Evolutionary conservation across 306 rosid species (phyloP).

Genomic region (Senna siamea): DNA sequence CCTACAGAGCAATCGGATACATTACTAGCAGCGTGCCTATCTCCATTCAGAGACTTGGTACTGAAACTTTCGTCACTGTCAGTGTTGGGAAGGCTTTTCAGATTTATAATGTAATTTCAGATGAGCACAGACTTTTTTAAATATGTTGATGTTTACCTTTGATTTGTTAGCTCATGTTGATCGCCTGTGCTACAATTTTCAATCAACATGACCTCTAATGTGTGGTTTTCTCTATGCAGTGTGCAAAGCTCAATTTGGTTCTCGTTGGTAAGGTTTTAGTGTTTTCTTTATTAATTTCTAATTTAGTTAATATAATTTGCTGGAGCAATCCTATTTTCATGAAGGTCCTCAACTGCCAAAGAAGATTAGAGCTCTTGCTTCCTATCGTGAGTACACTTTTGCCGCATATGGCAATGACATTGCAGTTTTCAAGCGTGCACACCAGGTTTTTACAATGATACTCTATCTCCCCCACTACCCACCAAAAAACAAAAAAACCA

Average conservation of each 20-base stretch:
- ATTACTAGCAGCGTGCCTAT: conserved; percentile 72
- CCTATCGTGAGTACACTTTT: conserved; percentile 79
- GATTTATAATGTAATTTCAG: conserved; percentile 66
- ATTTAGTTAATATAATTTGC: neutral
- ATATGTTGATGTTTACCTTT: neutral
- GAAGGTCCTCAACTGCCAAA: conserved; percentile 84
- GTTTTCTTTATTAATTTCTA: neutral
- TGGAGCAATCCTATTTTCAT: conserved; percentile 9
- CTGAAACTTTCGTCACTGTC: conserved; percentile 88
- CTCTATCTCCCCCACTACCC: neutral
- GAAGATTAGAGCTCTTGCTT: conserved; percentile 90
- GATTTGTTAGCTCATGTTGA: no score
- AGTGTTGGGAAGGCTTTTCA: conserved; percentile 92
- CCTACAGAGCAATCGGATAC: conserved; percentile 86
- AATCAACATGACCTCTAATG: neutral
- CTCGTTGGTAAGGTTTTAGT: conserved; percentile 57
- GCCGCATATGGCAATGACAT: conserved; percentile 71
- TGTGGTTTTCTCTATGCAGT: conserved; percentile 49
- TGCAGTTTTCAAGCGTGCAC: conserved; percentile 81
- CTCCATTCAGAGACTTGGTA: conserved; percentile 85
- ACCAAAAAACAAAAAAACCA: neutral
- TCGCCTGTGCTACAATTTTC: neutral
- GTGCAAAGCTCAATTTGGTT: conserved; percentile 81
- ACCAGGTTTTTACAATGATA: conserved; percentile 57
- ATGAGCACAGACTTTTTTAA: neutral